Conservation (phyloP, 2,329 filamentous ascomycete species). For the Sporothrix globosa region DNA sequence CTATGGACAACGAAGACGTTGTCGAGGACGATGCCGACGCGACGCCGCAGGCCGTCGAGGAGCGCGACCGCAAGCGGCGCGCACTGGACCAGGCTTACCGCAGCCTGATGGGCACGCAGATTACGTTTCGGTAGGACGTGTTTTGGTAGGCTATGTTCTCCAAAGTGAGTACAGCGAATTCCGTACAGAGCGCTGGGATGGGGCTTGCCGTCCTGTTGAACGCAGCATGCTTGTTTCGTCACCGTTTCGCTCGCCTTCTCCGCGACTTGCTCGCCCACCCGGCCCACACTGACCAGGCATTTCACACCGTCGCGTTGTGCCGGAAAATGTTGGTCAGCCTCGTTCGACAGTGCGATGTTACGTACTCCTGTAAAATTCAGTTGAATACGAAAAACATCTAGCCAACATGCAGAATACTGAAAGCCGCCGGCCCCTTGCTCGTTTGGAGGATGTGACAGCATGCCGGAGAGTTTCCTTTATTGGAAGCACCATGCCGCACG, state of each 20-base stretch:
- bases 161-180: too few relatives aligned
- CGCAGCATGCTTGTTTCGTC: neutral
- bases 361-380: neutral
- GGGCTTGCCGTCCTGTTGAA: neutral
- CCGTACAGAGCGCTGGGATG: too few relatives aligned
- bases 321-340: neutral
- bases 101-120: slow-evolving; percentile 71
- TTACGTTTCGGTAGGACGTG: slow-evolving; percentile 57
- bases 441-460: neutral
- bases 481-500: neutral
- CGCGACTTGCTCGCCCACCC: neutral
- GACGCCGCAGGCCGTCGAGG: slow-evolving; percentile 49
- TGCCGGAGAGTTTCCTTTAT: neutral
- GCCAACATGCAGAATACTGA: neutral
- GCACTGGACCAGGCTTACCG: slow-evolving; percentile 79
- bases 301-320: neutral
- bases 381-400: neutral
- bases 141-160: neutral
- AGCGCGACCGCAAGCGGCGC: slow-evolving; percentile 71
- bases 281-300: too few relatives aligned
- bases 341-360: neutral
- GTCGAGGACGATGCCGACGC: slow-evolving; percentile 50
- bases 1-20: slow-evolving; percentile 53
- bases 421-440: neutral
- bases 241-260: neutral